A percentile compares a stretch with the other conserved stretches of the same genome.
These are phyloP conservation scores for Apocynum venetum DNA, from an alignment of 257 asterid species.

Conservation along the genomic window DNA sequence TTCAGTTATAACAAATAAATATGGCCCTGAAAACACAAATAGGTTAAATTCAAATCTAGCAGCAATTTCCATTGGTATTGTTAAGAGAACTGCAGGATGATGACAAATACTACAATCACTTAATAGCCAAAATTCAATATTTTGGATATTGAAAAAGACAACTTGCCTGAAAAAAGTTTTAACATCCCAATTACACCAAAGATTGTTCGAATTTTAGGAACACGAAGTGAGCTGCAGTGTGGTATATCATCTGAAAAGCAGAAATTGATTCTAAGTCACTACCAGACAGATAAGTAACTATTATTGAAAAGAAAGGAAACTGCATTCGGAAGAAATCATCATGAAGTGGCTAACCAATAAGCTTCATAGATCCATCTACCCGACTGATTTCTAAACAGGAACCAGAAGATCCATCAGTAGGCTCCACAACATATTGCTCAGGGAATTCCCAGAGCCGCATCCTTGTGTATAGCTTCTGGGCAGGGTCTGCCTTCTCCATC, in stretches of 20 bases:
- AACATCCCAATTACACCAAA: conserved; percentile 82
- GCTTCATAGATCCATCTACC: conserved; percentile 53
- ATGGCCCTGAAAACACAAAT: conserved; percentile 54
- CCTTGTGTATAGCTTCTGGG: conserved; percentile 61
- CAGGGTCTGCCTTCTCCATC: conserved; percentile 79
- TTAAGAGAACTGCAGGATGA: conserved; percentile 4
- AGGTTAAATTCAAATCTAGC: not conserved
- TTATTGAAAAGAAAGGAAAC: conserved; percentile 1
- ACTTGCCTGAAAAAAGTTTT: conserved; percentile 72
- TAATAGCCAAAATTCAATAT: not conserved
- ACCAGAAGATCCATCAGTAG: conserved; percentile 77
- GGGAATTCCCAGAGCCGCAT: conserved; percentile 94
- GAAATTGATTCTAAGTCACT: conserved; percentile 5
- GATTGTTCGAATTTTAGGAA: conserved; percentile 60
- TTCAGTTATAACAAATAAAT: conserved; percentile 67
- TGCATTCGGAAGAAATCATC: not conserved
- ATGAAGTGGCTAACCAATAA: conserved; percentile 37
- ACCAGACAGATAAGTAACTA: not conserved
- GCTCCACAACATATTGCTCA: conserved; percentile 75
- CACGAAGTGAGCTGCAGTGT: conserved; percentile 46
- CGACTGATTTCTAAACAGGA: conserved; percentile 63
- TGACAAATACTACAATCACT: not conserved
- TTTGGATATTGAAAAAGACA: conserved; percentile 22
- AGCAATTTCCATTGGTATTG: conserved; percentile 8
- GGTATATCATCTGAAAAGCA: conserved; percentile 55